Conservation (phyloP, 805 yeast species). For the Teunomyces stri region DNA sequence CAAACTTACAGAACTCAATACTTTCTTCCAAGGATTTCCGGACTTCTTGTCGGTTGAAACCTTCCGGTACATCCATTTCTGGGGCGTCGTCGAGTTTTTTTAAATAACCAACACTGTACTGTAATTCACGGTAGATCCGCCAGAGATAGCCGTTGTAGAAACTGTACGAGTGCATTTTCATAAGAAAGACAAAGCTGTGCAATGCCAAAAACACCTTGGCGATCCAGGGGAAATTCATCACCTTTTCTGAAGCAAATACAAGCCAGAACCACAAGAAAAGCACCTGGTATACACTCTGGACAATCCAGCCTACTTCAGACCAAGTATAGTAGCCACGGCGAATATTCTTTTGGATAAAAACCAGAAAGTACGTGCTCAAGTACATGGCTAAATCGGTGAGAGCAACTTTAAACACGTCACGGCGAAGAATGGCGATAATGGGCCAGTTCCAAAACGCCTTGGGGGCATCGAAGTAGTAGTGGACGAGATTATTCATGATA, state of each 20-base stretch:
- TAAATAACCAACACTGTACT: slow-evolving; percentile 45
- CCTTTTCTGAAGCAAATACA: slow-evolving; percentile 53
- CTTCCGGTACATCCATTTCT: slow-evolving; percentile 10
- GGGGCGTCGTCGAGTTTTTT: slow-evolving; percentile 34
- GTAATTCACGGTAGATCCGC: slow-evolving; percentile 55
- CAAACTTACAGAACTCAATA: slow-evolving; percentile 68
- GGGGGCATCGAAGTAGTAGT: slow-evolving; percentile 46
- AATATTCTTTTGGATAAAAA: slow-evolving; percentile 56
- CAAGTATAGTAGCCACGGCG: slow-evolving; percentile 50
- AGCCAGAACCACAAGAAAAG: slow-evolving; percentile 47
- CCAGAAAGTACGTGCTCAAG: slow-evolving; percentile 58
- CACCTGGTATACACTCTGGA: slow-evolving; percentile 58
- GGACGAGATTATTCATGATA: slow-evolving; percentile 51
- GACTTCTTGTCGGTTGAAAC: slow-evolving; percentile 4
- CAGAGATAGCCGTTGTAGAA: slow-evolving; percentile 91
- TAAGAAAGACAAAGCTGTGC: slow-evolving; percentile 81
- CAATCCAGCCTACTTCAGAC: slow-evolving; percentile 60
- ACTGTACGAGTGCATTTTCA: slow-evolving; percentile 95
- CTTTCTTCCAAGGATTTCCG: slow-evolving; percentile 34
- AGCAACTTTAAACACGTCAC: slow-evolving; percentile 66
- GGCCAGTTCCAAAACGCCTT: slow-evolving; percentile 51
- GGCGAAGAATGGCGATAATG: slow-evolving; percentile 54
- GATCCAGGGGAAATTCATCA: slow-evolving; percentile 75
- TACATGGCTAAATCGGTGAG: slow-evolving; percentile 77
- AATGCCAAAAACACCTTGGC: slow-evolving; percentile 80